Evolutionary conservation across 108 stramenopile genomes (phyloP), one percentile per base, ranked within the genome.

Genomic region (Skeletonema potamos): DNA sequence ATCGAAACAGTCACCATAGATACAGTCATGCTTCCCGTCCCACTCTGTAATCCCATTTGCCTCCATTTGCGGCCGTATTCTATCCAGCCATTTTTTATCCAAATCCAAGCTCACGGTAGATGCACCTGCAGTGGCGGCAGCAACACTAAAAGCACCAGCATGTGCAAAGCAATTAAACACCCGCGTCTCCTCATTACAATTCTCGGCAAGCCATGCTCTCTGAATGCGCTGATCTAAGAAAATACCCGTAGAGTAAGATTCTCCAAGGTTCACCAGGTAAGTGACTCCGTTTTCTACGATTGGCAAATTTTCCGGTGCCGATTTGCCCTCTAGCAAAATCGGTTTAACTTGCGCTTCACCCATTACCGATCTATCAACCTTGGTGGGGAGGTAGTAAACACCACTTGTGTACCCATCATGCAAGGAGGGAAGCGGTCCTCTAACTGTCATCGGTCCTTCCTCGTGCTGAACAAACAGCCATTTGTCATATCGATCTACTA

Each of bases 121-220:
- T 48, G 90, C 72, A 12, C 81, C 87, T n/a, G 84, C 86, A 24
- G 83, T 80, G 1, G 93, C 93, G 0, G 93, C 93, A 2, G 90
- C 93, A 54, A 91, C 72, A 55, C 84, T 89, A 66, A 89, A 94
- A 6, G 89, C 93, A 36, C 93, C 93, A 58, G 84, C 82, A 66
- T 91, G 90, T 2, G 93, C 89, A 74, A 94, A 94, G 54, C 90
- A 89, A 64, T 94, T 94, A 66, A 94, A 79, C 5, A 94, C 87
- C 37, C 85, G 77, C 1, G 93, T 94, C 18, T 85, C 72, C 17
- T 75, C 59, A 12, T 79, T 77, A 62, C 89, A 91, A 48, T 90
- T 71, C 6, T 77, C 69, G 3, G 87, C 70, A 55, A 94, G 75
- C 86, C 89, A 94, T 26, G 82, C 84, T 29, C 93, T 79, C 51